Base-by-base conservation (phyloP, 192 early-diverging fungal species). In the Borealophlyctis nickersoniae region DNA sequence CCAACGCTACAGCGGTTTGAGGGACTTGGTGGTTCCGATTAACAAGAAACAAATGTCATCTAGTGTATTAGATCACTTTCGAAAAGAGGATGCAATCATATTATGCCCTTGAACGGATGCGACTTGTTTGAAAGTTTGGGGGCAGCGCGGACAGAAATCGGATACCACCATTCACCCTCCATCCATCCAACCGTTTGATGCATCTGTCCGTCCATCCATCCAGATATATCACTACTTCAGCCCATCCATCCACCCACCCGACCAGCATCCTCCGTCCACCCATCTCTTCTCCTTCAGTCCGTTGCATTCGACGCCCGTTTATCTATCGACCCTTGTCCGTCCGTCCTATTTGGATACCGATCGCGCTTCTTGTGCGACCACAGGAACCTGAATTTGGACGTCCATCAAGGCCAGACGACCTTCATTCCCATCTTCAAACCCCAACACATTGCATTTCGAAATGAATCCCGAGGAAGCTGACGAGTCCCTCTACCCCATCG, bases 401-500 rank as follows among this genome's bases (percentile, higher is more conserved):
- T 49, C 23, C 48, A 23, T n/a, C 48, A 49, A 49, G 19, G 48
- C 48, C 48, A 49, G 1, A 49, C 48, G 23, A 0, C 48, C 48
- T n/a, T n/a, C n/a, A n/a, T n/a, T n/a, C 48, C 48, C 19, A 49
- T 23, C 23, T 49, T 19, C 48, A 23, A 23, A 49, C 23, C 48
- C 48, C 23, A 23, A 19, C 19, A 23, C 19, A 23, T 23, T 49
- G 23, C 48, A 29, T 55, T 16, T 14, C 29, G 24, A 23, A 22
- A 63, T 52, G 45, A 60, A 35, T 56, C 32, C 63, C 23, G 66
- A 69, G 19, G 72, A 73, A 31, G 51, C 60, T 36, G 72, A 80
- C 58, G 88, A 89, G 58, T 66, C 66, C 49, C 78, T 95, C 29
- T 93, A 92, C 74, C 91, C 92, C 31, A 91, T 96, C 63, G 93